These are phyloP conservation scores for Juglanconis sp. DNA, from an alignment of 2,329 filamentous ascomycete species.

Conservation along the genomic window DNA sequence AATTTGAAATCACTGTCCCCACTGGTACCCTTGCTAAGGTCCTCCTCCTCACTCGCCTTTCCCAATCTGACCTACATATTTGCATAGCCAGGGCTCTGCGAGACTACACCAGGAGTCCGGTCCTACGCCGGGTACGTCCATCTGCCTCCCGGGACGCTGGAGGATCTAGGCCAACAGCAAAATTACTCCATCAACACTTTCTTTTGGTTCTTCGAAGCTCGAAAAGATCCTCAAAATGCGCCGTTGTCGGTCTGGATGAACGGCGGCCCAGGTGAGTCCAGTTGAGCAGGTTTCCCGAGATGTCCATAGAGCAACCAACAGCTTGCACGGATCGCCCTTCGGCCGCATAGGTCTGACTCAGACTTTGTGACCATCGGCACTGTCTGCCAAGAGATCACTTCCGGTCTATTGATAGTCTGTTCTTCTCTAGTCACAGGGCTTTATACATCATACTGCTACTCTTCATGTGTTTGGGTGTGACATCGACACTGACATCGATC, in stretches of 20 bases:
- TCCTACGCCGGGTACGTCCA: conserved; percentile 12
- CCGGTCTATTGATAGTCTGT: no score
- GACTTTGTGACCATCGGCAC: no score
- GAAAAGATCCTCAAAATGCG: conserved; percentile 15
- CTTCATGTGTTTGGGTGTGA: background rate
- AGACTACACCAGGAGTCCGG: conserved; percentile 12
- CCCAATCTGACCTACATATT: background rate
- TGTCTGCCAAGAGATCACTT: no score
- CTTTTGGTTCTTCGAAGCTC: conserved; percentile 16
- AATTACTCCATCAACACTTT: conserved; percentile 12
- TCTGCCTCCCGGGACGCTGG: conserved; percentile 35
- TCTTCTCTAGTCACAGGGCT: no score
- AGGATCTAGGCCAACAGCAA: conserved; percentile 11
- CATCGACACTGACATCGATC: background rate
- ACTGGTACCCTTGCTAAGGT: no score
- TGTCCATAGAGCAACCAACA: no score
- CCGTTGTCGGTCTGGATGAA: conserved; percentile 36
- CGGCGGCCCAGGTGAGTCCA: conserved; percentile 43
- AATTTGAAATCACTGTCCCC: no score
- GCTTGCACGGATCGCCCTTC: no score
- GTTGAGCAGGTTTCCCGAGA: background rate
- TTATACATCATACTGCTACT: no score
- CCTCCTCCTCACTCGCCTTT: no score
- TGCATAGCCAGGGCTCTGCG: conserved; percentile 9
- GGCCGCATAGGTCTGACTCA: no score